These are phyloP conservation scores for Tolypocladium ovalisporum DNA, from an alignment of 2,329 filamentous ascomycete species.

Conservation along the genomic window DNA sequence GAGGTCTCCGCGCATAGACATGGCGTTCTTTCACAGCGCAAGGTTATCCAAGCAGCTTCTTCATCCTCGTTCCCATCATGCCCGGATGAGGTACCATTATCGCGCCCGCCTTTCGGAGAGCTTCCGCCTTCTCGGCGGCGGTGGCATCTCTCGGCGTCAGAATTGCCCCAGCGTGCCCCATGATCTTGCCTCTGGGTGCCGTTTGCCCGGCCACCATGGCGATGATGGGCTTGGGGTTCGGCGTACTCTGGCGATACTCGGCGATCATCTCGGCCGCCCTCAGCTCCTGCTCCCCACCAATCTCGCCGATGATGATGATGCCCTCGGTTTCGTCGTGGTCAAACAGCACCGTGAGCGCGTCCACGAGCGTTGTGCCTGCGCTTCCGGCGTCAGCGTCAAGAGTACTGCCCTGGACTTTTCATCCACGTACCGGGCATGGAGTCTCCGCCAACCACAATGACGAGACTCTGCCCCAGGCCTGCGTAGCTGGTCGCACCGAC, in stretches of 20 bases:
- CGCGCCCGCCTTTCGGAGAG: slow-evolving; percentile 23
- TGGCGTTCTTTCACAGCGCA: neutral
- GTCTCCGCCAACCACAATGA: slow-evolving; percentile 70
- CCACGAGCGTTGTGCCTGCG: slow-evolving; percentile 57
- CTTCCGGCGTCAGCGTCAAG: neutral
- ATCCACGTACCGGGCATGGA: slow-evolving; percentile 45
- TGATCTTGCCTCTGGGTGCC: slow-evolving; percentile 49
- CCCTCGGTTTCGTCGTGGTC: slow-evolving; percentile 57
- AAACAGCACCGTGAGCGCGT: slow-evolving; percentile 58
- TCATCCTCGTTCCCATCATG: slow-evolving; percentile 24
- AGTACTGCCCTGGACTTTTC: neutral
- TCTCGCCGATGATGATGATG: slow-evolving; percentile 62
- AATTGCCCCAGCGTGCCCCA: slow-evolving; percentile 66
- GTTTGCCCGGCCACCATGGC: slow-evolving; percentile 56
- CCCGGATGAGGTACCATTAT: slow-evolving; percentile 26
- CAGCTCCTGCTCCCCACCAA: slow-evolving; percentile 59
- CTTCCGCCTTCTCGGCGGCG: slow-evolving; percentile 20
- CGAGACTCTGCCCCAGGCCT: slow-evolving; percentile 68
- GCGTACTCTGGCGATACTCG: slow-evolving; percentile 45
- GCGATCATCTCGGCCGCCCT: slow-evolving; percentile 61
- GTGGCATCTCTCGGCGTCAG: slow-evolving; percentile 17
- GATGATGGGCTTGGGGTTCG: slow-evolving; percentile 52
- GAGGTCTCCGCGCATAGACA: neutral
- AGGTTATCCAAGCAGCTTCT: slow-evolving; percentile 12
- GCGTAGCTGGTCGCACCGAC: slow-evolving; percentile 63